Evolutionary conservation across 805 yeast species (phyloP), one percentile per base, ranked within the genome.

Genomic region (Ogataea ramenticola): DNA sequence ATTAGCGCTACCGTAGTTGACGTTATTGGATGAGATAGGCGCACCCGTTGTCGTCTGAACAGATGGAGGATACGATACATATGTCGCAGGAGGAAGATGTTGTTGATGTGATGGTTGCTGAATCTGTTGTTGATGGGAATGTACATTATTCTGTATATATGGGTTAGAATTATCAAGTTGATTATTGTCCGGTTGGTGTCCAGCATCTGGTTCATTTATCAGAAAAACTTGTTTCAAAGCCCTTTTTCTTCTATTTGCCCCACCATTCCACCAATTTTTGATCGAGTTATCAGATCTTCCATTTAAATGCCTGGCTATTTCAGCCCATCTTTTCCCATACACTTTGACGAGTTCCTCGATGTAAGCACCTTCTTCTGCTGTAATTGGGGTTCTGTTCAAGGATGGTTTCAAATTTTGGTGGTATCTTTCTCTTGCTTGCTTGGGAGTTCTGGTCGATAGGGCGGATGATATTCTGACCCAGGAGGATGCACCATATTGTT

Each of bases 181-280:
- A 24, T 24, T 36, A 15, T 8, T 33, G 15, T 33, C 15, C 14
- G 20, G 38, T n/a, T 22, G 5, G 2, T 26, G n/a, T 3, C 20
- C 22, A 19, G 36, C 26, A 14, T 36, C 37, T 10, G 14, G 26
- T 19, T 36, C 29, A 19, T 29, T 29, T 19, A 34, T 34, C 8
- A 34, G 9, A 20, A 54, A 48, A 3, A 56, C 58, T 39, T 53
- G 57, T 4, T 63, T 59, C 2, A 70, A 60, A 26, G 72, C 71
- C 50, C 88, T 67, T 55, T 93, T 74, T 48, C 96, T 69, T 47
- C 95, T 71, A 59, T 86, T 87, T 14, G 95, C 91, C 9, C 96
- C 95, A 4, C 96, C 95, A 58, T 87, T 87, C 96, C 96, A 88
- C 96, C 96, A 89, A 65, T 89, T 89, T 60, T 87, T 87, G 54